These are phyloP conservation scores for Xylariaceae sp. DNA, from an alignment of 2,329 filamentous ascomycete species.

Conservation along the genomic window DNA sequence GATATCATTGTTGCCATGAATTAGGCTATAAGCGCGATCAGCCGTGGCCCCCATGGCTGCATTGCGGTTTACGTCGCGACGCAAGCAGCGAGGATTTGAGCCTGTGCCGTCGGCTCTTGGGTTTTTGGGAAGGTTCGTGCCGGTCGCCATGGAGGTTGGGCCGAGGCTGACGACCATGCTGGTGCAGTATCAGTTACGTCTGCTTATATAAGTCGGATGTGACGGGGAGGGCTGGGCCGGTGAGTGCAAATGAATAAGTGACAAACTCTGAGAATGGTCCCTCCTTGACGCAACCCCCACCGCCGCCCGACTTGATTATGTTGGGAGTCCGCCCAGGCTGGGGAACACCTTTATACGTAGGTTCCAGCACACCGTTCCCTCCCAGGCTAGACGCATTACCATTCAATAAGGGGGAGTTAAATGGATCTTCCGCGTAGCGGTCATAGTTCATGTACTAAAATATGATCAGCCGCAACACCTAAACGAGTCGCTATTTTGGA, in stretches of 20 bases:
- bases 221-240: neutral
- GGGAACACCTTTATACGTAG: constrained; percentile 34
- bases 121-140: constrained; percentile 41
- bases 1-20: constrained; percentile 46
- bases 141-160: constrained; percentile 43
- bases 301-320: constrained; percentile 52
- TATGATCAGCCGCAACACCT: constrained; percentile 5
- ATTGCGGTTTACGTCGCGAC: constrained; percentile 48
- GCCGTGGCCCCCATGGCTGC: constrained; percentile 47
- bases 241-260: neutral
- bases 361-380: constrained; percentile 49
- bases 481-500: neutral
- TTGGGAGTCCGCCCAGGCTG: constrained; percentile 46
- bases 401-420: constrained; percentile 59
- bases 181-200: constrained; percentile 24
- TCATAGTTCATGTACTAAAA: constrained; percentile 58
- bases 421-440: constrained; percentile 53
- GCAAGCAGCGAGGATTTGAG: constrained; percentile 51
- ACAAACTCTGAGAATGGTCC: constrained; percentile 54
- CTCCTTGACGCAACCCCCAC: constrained; percentile 59
- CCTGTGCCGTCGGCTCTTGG: constrained; percentile 43
- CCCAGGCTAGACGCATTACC: constrained; percentile 58
- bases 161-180: constrained; percentile 50
- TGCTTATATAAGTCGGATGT: neutral
- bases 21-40: constrained; percentile 40